Conservation (phyloP, 306 rosid species). For the Cicer yamashitae region DNA sequence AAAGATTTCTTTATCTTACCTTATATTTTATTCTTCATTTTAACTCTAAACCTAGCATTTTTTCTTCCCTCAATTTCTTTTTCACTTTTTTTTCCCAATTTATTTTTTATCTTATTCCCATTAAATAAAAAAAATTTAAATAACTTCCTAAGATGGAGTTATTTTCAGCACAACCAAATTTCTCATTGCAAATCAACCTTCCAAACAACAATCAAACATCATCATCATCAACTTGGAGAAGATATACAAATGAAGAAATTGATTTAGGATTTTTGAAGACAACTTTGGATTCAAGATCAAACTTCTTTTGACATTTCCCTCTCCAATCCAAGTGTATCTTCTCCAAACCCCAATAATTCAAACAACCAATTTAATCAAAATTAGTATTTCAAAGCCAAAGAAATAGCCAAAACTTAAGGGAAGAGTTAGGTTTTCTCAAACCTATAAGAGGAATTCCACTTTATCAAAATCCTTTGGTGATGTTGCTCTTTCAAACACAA, state of each 20-base stretch:
- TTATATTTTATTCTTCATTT: too few relatives aligned
- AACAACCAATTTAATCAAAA: conserved; percentile 46
- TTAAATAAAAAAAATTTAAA: too few relatives aligned
- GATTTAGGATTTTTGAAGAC: conserved; percentile 88
- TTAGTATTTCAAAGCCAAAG: neutral
- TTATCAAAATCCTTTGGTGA: conserved; percentile 39
- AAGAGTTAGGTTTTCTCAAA: conserved; percentile 71
- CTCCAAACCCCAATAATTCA: conserved; percentile 9
- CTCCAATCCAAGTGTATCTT: conserved; percentile 50
- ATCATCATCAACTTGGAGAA: conserved; percentile 62
- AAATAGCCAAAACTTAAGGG: conserved; percentile 50
- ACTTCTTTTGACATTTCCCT: conserved; percentile 61
- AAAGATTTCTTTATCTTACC: too few relatives aligned
- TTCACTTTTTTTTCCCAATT: too few relatives aligned
- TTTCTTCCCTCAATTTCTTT: too few relatives aligned
- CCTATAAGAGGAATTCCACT: conserved; percentile 96
- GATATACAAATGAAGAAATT: conserved; percentile 51
- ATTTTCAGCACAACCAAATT: conserved; percentile 77
- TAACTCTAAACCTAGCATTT: too few relatives aligned
- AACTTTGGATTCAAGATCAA: conserved; percentile 63
- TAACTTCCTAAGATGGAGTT: too few relatives aligned
- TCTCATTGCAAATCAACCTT: conserved; percentile 91
- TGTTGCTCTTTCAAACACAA: too few relatives aligned
- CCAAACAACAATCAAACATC: conserved; percentile 63
- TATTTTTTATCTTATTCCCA: too few relatives aligned